phyloP scores from a whole-genome alignment of 495 filamentous ascomycete species.

The Aspergillus wentii region DNA sequence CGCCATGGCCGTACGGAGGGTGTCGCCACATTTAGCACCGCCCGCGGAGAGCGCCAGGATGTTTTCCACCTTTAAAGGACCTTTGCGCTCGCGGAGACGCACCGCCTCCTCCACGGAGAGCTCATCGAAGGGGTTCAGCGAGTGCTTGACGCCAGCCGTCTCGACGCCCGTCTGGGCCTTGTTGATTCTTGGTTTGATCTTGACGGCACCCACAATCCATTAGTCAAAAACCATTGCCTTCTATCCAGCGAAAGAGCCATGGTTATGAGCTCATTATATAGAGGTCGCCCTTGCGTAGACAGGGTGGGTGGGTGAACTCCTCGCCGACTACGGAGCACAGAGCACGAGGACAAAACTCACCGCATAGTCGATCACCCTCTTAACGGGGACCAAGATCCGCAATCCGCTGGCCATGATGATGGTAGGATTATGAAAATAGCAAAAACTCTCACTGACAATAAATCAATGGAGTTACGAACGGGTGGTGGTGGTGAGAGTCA shows the following conservation, averaged over 20 bases:
- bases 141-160: constrained; percentile 88
- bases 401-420: constrained; percentile 68
- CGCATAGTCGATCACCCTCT: constrained; percentile 98
- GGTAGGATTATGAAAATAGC: constrained; percentile 2
- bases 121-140: constrained; percentile 98
- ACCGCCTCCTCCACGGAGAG: constrained; percentile 95
- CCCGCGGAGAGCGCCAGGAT: constrained; percentile 88
- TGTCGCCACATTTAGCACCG: constrained; percentile 78
- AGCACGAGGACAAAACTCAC: constrained; percentile 46
- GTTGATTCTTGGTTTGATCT: constrained; percentile 99
- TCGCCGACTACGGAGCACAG: constrained; percentile 17
- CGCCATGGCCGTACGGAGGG: constrained; percentile 92
- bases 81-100: constrained; percentile 79
- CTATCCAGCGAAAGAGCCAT: too few species aligned
- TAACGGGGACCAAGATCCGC: constrained; percentile 91
- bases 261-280: too few species aligned
- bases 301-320: too few species aligned
- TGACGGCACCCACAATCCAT: too few species aligned
- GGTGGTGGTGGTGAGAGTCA: too few species aligned
- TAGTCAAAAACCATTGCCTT: too few species aligned
- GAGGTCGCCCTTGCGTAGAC: too few species aligned
- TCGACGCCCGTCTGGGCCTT: constrained; percentile 90
- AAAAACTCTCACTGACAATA: too few species aligned
- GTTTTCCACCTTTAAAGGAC: constrained; percentile 61
- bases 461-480: too few species aligned